Conservation (phyloP, 352 stramenopile genomes). For the Phytophthora boehmeriae region DNA sequence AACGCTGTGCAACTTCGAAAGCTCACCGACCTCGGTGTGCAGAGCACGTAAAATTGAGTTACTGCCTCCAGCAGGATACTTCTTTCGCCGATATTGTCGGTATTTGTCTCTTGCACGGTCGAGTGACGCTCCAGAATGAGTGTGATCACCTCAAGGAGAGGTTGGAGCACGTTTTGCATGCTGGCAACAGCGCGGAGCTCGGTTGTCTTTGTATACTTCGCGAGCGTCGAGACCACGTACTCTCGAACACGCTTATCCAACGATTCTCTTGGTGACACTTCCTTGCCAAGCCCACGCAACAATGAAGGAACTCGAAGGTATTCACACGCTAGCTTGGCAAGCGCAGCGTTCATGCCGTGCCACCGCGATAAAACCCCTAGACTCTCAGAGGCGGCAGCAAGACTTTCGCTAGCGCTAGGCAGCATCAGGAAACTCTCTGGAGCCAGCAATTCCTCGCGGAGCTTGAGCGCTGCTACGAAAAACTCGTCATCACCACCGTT, state of each 20-base stretch:
- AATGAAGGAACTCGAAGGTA: slow-evolving; percentile 41
- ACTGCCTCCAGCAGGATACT: slow-evolving; percentile 62
- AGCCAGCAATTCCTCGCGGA: slow-evolving; percentile 65
- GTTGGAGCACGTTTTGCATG: slow-evolving; percentile 67
- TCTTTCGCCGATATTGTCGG: slow-evolving; percentile 21
- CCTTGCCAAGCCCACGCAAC: slow-evolving; percentile 23
- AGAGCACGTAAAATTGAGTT: slow-evolving; percentile 70
- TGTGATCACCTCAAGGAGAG: slow-evolving; percentile 65
- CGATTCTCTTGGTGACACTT: slow-evolving; percentile 10
- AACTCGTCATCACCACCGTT: slow-evolving; percentile 28
- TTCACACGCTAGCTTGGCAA: slow-evolving; percentile 71
- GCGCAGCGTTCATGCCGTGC: slow-evolving; percentile 75
- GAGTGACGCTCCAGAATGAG: slow-evolving; percentile 41
- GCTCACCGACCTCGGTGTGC: slow-evolving; percentile 66
- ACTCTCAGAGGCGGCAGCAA: slow-evolving; percentile 48
- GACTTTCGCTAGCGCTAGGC: slow-evolving; percentile 45
- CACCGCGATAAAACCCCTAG: slow-evolving; percentile 54
- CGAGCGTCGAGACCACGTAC: slow-evolving; percentile 66
- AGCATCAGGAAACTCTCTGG: slow-evolving; percentile 65
- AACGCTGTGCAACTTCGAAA: slow-evolving; percentile 82
- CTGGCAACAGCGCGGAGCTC: slow-evolving; percentile 60
- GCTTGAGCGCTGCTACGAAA: slow-evolving; percentile 38
- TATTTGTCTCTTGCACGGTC: too few relatives aligned
- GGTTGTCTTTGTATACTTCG: slow-evolving; percentile 65
- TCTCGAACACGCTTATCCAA: slow-evolving; percentile 51